phyloP scores from a whole-genome alignment of 2,329 filamentous ascomycete genomes.

The Stachybotrys chartarum region DNA sequence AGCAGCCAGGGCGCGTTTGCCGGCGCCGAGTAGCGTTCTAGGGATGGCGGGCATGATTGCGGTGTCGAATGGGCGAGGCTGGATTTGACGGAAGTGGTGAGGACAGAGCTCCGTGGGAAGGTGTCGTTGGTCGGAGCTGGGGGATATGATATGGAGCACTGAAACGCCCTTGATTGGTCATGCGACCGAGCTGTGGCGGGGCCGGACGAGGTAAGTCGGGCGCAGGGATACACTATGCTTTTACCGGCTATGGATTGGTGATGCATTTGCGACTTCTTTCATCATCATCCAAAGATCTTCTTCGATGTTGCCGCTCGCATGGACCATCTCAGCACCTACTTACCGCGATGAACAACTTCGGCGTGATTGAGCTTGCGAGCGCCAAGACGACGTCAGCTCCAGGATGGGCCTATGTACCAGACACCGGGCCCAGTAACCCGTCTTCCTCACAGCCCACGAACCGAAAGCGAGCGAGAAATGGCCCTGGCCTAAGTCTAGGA shows the following conservation, averaged over 20 bases:
- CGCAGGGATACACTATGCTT: not conserved
- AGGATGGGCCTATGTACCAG: conserved; percentile 88
- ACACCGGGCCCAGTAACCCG: conserved; percentile 55
- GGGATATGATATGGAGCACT: not conserved
- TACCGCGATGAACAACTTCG: conserved; percentile 54
- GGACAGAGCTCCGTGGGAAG: not conserved
- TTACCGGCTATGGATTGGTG: not conserved
- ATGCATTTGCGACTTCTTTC: not conserved
- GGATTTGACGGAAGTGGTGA: conserved; percentile 10
- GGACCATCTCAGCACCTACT: not conserved
- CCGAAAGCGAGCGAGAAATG: conserved; percentile 66
- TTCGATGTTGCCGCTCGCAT: not conserved
- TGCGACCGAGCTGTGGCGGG: not conserved
- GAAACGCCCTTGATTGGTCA: not conserved
- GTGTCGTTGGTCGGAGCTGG: not conserved
- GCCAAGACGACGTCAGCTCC: conserved; percentile 64
- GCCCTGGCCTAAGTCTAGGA: conserved; percentile 42
- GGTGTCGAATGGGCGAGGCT: conserved; percentile 1
- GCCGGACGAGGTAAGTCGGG: not conserved
- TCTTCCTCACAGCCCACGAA: conserved; percentile 44
- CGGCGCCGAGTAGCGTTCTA: conserved; percentile 34
- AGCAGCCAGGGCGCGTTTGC: conserved; percentile 28
- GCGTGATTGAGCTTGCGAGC: conserved; percentile 76
- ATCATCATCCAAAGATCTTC: not conserved
- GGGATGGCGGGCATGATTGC: conserved; percentile 34